Base-by-base conservation (phyloP, 2,329 filamentous ascomycete species). In the Verruconis gallopava region DNA sequence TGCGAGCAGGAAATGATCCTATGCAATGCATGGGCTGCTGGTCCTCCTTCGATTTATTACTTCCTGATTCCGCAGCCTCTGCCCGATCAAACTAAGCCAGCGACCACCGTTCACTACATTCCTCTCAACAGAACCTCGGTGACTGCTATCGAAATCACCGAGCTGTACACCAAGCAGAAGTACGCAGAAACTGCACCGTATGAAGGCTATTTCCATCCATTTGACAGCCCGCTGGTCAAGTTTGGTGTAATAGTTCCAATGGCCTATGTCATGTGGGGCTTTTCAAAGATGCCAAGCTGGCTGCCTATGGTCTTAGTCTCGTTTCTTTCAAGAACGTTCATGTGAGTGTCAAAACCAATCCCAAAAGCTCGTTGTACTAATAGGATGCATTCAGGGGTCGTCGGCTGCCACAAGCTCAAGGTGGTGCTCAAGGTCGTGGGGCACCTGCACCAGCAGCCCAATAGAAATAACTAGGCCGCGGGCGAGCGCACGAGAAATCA, bases 301-400 rank as follows among this genome's bases (percentile, higher is more conserved):
- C 62, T 75, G 43, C 77, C 85, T 55, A 88, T 89, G 83, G 69
- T 89, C 50, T 57, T 74, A 38, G 69, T 89, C 51, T 83, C 79
- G 41, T 77, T 88, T 57, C 54, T 81, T 48, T 85, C 77, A 69
- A 72, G 82, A 56, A 73, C 68, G 44, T 72, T 88, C 61, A 85
- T 88, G 83, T 85, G 66, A 72, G 80, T 69, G 42, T 40, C 15
- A n/a, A n/a, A n/a, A n/a, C n/a, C n/a, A n/a, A n/a, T n/a, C n/a
- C n/a, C n/a, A n/a, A n/a, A n/a, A n/a, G n/a, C n/a, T n/a, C n/a
- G n/a, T n/a, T n/a, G n/a, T n/a, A n/a, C n/a, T n/a, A n/a, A n/a
- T n/a, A n/a, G n/a, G n/a, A n/a, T n/a, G n/a, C n/a, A n/a, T n/a
- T n/a, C n/a, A n/a, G n/a, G n/a, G n/a, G n/a, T n/a, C n/a, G n/a